Evolutionary conservation across 2,329 filamentous ascomycete genomes (phyloP).

Genomic region (Cladosporium sp.): DNA sequence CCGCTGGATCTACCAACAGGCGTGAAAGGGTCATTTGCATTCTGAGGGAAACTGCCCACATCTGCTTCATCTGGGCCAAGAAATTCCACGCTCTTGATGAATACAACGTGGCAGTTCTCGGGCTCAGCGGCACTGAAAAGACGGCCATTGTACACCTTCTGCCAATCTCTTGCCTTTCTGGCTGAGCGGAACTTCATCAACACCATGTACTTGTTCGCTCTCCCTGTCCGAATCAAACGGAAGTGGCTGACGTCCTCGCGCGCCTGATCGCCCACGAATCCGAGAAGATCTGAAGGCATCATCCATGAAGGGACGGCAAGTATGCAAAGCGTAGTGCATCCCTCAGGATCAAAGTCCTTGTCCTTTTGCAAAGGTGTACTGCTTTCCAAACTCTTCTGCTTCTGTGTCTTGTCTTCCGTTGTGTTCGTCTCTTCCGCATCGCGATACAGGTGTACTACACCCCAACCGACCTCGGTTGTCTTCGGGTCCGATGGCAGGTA

Average conservation of each 20-base stretch:
- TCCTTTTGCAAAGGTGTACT: not conserved
- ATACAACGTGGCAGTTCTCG: slow-evolving; percentile 91
- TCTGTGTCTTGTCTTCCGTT: slow-evolving; percentile 49
- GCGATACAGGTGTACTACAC: slow-evolving; percentile 88
- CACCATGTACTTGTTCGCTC: slow-evolving; percentile 89
- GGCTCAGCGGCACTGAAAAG: slow-evolving; percentile 74
- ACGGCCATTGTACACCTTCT: slow-evolving; percentile 84
- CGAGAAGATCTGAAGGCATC: slow-evolving; percentile 83
- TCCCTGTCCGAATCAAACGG: slow-evolving; percentile 84
- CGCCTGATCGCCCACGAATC: slow-evolving; percentile 85
- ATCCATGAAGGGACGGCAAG: slow-evolving; percentile 93
- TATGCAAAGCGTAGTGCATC: slow-evolving; percentile 86
- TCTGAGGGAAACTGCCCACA: slow-evolving; percentile 48
- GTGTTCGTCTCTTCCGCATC: slow-evolving; percentile 71
- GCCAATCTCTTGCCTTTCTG: slow-evolving; percentile 72
- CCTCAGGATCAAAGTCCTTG: slow-evolving; percentile 46
- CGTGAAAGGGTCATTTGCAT: slow-evolving; percentile 62
- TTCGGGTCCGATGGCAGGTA: slow-evolving; percentile 67
- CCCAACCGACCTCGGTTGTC: slow-evolving; percentile 80
- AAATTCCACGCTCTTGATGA: slow-evolving; percentile 88
- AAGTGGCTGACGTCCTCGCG: slow-evolving; percentile 86
- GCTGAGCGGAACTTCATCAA: slow-evolving; percentile 86
- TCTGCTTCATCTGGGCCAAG: slow-evolving; percentile 56
- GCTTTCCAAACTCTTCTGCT: slow-evolving; percentile 30
- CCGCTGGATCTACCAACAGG: slow-evolving; percentile 17